Base-by-base conservation (phyloP, 208 protist species). In the Trypanosoma mega region DNA sequence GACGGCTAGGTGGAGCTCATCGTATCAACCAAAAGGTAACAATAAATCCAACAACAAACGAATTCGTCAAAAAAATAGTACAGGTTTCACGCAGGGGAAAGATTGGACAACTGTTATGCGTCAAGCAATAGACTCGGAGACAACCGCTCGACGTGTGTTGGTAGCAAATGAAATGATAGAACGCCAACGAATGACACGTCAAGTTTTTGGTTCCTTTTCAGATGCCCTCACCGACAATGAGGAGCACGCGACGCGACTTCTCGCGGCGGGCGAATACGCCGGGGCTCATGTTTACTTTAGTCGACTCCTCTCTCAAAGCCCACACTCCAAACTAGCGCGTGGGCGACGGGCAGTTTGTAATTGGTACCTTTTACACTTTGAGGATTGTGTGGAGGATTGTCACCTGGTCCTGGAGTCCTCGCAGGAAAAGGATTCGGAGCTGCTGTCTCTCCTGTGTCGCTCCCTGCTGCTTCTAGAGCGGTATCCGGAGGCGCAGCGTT, bases 381-480 rank as follows among this genome's bases (percentile, higher is more conserved):
- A 76, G 6, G 88, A 90, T 47, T 89, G 85, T 58, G 64, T 72
- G 29, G 77, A 89, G 49, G 86, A 93, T 60, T 81, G 73, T 63
- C 48, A 58, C 3, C 70, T 66, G 3, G 37, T 23, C 3, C 31
- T 84, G 8, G 31, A 63, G 1, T 52, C 46, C 16, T 29, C 30
- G 14, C 21, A 5, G 26, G 12, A 59, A 8, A 20, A 47, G 9
- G 63, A 82, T 37, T 18, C 31, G 12, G 49, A 59, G 16, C 26
- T 68, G 34, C 20, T 70, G 44, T 53, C 56, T 6, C 61, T 69
- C 43, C 61, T 75, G 39, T 76, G 64, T 18, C 70, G 69, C 18
- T 75, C 85, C 0, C 36, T 78, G n/a, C 36, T 86, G 7, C 64
- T 92, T 48, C 74, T 77, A 48, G 80, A 82, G 39, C 53, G 74